Base-by-base conservation (phyloP, 371 early-diverging fungal genomes). In the Coemansia sp. region DNA sequence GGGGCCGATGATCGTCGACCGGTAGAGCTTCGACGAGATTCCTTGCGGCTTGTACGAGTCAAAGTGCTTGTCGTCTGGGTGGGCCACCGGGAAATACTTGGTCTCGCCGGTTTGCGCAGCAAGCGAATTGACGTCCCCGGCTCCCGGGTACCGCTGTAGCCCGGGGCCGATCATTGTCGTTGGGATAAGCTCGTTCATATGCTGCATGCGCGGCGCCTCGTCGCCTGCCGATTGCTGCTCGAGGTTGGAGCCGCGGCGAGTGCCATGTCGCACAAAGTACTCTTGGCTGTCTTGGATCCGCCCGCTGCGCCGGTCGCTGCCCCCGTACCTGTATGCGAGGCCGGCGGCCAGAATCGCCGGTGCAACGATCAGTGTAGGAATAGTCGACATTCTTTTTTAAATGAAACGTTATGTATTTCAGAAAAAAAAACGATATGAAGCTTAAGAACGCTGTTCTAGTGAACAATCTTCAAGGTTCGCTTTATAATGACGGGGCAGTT, bases 291-390 rank as follows among this genome's bases (percentile, higher is more conserved):
- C 45, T 7, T 45, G 45, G 2, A 45, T 4, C n/a, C 45, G 14
- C 20, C 45, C 45, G 3, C 45, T 14, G 47, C 43, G 10, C 4
- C 16, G 60, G 2, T 14, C 26, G 2, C 50, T 45, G 3, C 58
- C 60, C 0, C 55, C 6, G 55, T 59, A 59, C 59, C 26, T 66
- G 66, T 66, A 66, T 26, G 66, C 41, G 3, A 66, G 30, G 14
- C 66, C 66, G 6, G 66, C 66, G 3, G 60, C 59, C 34, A 66
- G 43, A 14, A 66, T 66, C 34, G 60, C 60, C 1, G 66, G 66
- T 14, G 66, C 60, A 33, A 66, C 43, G 26, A 59, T 59, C 41
- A 66, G 52, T 1, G 66, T 59, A 0, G 66, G 66, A 40, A 66
- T 63, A n/a, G 57, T 57, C 11, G 64, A 41, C 64, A 64, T 64